Conservation (phyloP, 345 rosid genomes). For the Combretum micranthum region DNA sequence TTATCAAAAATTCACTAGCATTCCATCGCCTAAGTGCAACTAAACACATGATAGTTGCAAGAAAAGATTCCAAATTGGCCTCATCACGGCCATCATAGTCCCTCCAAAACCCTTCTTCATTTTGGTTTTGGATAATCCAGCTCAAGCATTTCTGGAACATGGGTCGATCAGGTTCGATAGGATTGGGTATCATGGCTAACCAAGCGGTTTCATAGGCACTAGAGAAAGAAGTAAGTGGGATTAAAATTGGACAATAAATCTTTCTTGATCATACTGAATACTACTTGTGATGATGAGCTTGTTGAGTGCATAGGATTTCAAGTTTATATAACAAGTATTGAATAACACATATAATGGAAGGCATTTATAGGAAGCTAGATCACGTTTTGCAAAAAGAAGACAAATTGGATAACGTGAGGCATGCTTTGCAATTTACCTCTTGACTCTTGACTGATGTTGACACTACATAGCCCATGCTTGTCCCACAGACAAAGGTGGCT, state of each 20-base stretch:
- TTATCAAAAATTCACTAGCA: conserved; percentile 10
- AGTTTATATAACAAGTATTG: conserved; percentile 32
- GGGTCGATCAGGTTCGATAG: conserved; percentile 17
- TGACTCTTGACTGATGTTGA: no score
- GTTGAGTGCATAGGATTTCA: conserved; percentile 9
- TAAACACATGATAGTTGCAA: conserved; percentile 47
- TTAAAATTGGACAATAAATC: conserved; percentile 12
- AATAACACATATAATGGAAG: no score
- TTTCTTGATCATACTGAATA: conserved; percentile 26
- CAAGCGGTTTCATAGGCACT: conserved; percentile 61
- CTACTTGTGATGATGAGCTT: conserved; percentile 7
- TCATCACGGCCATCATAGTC: conserved; percentile 21
- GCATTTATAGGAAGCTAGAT: no score
- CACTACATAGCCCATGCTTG: no score
- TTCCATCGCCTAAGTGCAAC: conserved; percentile 47
- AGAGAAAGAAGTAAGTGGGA: conserved; percentile 30
- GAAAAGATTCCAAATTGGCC: conserved; percentile 28
- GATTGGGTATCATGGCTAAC: conserved; percentile 45
- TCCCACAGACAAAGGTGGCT: no score
- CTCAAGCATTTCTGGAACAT: conserved; percentile 48
- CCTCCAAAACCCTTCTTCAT: conserved; percentile 47
- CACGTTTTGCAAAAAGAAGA: no score
- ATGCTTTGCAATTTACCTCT: conserved; percentile 59
- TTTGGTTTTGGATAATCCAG: conserved; percentile 51
- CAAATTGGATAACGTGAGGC: no score